Percentiles rank a stretch among this genome's conserved stretches.
These are phyloP conservation scores for Durusdinium trenchii DNA, from an alignment of 73 alveolate species.

Conservation along the genomic window DNA sequence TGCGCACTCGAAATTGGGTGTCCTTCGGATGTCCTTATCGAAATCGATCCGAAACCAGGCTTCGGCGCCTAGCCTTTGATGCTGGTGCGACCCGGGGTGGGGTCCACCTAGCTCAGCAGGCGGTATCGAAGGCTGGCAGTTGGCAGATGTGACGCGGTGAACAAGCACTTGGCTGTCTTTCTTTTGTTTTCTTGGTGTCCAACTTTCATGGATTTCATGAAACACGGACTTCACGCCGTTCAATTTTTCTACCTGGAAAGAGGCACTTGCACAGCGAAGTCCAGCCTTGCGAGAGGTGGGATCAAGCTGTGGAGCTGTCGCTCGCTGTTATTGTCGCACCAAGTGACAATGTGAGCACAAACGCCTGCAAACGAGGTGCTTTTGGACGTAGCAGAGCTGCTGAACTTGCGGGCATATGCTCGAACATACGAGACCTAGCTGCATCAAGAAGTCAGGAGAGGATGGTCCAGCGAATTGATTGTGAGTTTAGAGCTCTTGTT, in stretches of 20 bases:
- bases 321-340: background rate
- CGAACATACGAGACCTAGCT: slow-evolving; percentile 33
- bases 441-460: background rate
- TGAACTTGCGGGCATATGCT: slow-evolving; percentile 77
- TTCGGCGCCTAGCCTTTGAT: slow-evolving; percentile 80
- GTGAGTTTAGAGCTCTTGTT: too few relatives aligned
- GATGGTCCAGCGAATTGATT: background rate
- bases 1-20: too few relatives aligned
- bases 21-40: too few relatives aligned
- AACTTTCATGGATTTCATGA: background rate
- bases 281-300: slow-evolving; percentile 43
- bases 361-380: background rate
- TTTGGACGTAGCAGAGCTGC: slow-evolving; percentile 66
- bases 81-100: slow-evolving; percentile 73
- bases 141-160: background rate
- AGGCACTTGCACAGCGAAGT: slow-evolving; percentile 45
- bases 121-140: slow-evolving; percentile 24
- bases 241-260: background rate
- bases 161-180: background rate
- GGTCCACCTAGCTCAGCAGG: slow-evolving; percentile 31
- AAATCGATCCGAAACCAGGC: slow-evolving; percentile 44
- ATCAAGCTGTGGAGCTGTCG: too few relatives aligned
- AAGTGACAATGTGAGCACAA: background rate
- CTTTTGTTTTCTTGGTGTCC: background rate
- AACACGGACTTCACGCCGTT: background rate